These are phyloP conservation scores for Hypoxylon lienhwacheense DNA, from an alignment of 495 filamentous ascomycete genomes.

Conservation along the genomic window DNA sequence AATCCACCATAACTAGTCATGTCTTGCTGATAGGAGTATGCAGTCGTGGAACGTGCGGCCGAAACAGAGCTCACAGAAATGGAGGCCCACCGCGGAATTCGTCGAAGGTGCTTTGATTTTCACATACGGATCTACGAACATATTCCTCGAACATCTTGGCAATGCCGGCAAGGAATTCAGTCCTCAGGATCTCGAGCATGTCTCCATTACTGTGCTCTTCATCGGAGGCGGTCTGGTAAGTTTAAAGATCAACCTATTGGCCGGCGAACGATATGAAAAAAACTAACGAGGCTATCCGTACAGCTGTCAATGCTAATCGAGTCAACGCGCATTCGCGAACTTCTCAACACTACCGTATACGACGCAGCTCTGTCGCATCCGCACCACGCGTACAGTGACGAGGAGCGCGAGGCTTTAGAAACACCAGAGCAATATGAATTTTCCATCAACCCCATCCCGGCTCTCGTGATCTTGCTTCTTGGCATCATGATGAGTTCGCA, in stretches of 20 bases:
- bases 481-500: conserved; percentile 96
- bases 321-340: conserved; percentile 66
- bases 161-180: conserved; percentile 70
- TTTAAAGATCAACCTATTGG: conserved; percentile 19
- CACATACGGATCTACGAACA: conserved; percentile 83
- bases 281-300: conserved; percentile 23
- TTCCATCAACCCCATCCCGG: conserved; percentile 88
- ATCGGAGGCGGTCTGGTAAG: conserved; percentile 89
- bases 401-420: conserved; percentile 55
- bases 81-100: conserved; percentile 80
- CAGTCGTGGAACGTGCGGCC: conserved; percentile 89
- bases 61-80: conserved; percentile 60
- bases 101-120: conserved; percentile 87
- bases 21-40: conserved; percentile 11
- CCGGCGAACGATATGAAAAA: not conserved
- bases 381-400: conserved; percentile 40
- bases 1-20: not conserved
- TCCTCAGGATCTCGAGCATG: conserved; percentile 83
- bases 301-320: conserved; percentile 94
- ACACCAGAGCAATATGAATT: conserved; percentile 69
- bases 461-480: conserved; percentile 78
- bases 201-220: conserved; percentile 92
- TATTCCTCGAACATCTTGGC: conserved; percentile 88
- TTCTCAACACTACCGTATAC: conserved; percentile 67
- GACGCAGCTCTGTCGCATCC: conserved; percentile 43